Conservation (phyloP, 2,329 filamentous ascomycete species). For the Coniochaeta sp. region DNA sequence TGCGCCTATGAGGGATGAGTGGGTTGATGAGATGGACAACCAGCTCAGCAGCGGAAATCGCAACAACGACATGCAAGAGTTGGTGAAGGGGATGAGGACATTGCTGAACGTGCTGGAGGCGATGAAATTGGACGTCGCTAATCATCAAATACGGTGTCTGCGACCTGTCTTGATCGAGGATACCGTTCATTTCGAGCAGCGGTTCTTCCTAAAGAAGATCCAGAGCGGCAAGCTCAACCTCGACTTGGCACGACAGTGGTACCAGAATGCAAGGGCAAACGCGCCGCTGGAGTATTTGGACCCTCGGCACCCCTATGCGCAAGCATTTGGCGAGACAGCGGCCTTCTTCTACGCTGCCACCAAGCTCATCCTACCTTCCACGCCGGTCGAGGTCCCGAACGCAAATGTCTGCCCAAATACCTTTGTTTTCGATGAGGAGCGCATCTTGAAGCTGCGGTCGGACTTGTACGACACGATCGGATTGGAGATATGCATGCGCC, state of each 20-base stretch:
- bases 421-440: constrained; percentile 60
- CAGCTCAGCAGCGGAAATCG: constrained; percentile 70
- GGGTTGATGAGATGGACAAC: constrained; percentile 84
- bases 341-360: constrained; percentile 54
- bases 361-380: constrained; percentile 47
- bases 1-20: constrained; percentile 88
- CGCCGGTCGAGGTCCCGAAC: constrained; percentile 17
- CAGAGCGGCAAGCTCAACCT: constrained; percentile 54
- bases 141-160: constrained; percentile 89
- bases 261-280: constrained; percentile 35
- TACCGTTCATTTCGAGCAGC: constrained; percentile 82
- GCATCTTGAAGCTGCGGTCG: constrained; percentile 51
- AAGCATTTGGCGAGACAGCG: constrained; percentile 50
- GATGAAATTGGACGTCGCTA: constrained; percentile 97
- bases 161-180: constrained; percentile 82
- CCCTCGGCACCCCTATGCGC: constrained; percentile 12
- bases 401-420: constrained; percentile 46
- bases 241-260: constrained; percentile 58
- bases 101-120: constrained; percentile 82
- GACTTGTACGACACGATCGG: constrained; percentile 58
- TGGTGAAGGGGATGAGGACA: constrained; percentile 73
- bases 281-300: not conserved
- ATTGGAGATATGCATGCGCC: constrained; percentile 55
- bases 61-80: constrained; percentile 58
- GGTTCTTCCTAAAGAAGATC: constrained; percentile 76